phyloP scores from a whole-genome alignment of 2,329 filamentous ascomycete species.

The Trichoderma lentiforme region DNA sequence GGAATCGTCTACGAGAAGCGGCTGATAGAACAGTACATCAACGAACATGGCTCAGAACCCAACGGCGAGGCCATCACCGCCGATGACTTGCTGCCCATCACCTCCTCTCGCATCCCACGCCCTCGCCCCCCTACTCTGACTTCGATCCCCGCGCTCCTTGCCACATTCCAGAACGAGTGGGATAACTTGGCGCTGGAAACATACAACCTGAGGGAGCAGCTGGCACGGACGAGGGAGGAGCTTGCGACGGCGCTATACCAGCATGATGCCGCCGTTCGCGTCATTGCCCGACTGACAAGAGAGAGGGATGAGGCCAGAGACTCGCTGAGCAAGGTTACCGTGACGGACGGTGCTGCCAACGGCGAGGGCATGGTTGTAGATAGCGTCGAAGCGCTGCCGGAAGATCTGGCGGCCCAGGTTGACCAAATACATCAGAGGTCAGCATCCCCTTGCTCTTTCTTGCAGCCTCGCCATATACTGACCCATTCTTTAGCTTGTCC shows the following conservation, averaged over 20 bases:
- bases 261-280: constrained; percentile 92
- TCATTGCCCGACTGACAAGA: constrained; percentile 85
- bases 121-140: constrained; percentile 91
- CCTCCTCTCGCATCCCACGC: constrained; percentile 77
- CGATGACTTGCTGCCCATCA: constrained; percentile 85
- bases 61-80: constrained; percentile 77
- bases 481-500: constrained; percentile 61
- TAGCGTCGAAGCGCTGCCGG: constrained; percentile 66
- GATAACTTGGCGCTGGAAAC: constrained; percentile 89
- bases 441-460: background rate
- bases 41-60: constrained; percentile 89
- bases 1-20: constrained; percentile 93
- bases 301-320: constrained; percentile 91
- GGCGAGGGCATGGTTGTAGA: constrained; percentile 95
- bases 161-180: constrained; percentile 98
- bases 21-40: constrained; percentile 90
- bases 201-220: constrained; percentile 84
- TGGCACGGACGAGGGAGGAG: constrained; percentile 88
- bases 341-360: constrained; percentile 55
- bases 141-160: constrained; percentile 90
- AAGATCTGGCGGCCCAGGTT: constrained; percentile 67
- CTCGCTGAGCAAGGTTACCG: constrained; percentile 79
- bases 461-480: constrained; percentile 6
- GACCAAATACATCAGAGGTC: constrained; percentile 77
- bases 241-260: constrained; percentile 92